These are phyloP conservation scores for Termitomyces sp. DNA, from an alignment of 768 basidiomycete genomes.

Conservation along the genomic window DNA sequence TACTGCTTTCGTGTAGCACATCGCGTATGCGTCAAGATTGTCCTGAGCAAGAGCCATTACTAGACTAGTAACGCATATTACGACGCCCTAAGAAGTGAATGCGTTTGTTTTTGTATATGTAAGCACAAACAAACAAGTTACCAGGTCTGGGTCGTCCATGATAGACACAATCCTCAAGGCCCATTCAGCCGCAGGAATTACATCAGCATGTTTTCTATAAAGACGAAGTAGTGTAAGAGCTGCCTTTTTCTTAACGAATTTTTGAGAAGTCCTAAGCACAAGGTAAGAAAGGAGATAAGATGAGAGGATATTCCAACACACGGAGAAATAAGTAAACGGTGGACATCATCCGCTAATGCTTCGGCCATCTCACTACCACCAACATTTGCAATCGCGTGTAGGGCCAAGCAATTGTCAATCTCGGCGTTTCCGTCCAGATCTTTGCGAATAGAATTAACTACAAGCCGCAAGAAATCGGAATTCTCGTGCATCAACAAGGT, in stretches of 20 bases:
- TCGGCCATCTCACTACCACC: slow-evolving; percentile 99
- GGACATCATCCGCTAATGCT: slow-evolving; percentile 88
- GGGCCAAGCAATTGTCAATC: slow-evolving; percentile 90
- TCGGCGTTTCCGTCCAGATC: slow-evolving; percentile 94
- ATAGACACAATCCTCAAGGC: slow-evolving; percentile 90
- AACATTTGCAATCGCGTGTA: slow-evolving; percentile 98
- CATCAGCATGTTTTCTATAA: slow-evolving; percentile 94
- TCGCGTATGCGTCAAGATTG: slow-evolving; percentile 81
- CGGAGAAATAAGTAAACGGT: slow-evolving; percentile 93
- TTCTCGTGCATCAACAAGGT: slow-evolving; percentile 99
- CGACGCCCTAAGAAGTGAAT: slow-evolving; percentile 68
- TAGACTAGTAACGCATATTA: slow-evolving; percentile 88
- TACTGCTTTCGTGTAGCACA: slow-evolving; percentile 94
- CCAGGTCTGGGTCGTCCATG: slow-evolving; percentile 92
- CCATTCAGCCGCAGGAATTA: slow-evolving; percentile 93
- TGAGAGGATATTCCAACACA: slow-evolving; percentile 30
- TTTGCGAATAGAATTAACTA: slow-evolving; percentile 97
- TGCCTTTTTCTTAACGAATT: slow-evolving; percentile 98
- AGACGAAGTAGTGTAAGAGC: slow-evolving; percentile 88
- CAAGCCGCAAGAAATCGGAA: slow-evolving; percentile 91
- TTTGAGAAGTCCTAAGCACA: slow-evolving; percentile 74
- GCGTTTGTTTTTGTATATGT: slow-evolving; percentile 1
- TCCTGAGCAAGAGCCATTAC: slow-evolving; percentile 95
- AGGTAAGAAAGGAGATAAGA: slow-evolving; percentile 8
- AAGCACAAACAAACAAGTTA: slow-evolving; percentile 23